A percentile compares a stretch with the other conserved stretches of the same genome.
These are phyloP conservation scores for Sugiyamaella smithiae DNA, from an alignment of 805 yeast genomes.

Conservation along the genomic window DNA sequence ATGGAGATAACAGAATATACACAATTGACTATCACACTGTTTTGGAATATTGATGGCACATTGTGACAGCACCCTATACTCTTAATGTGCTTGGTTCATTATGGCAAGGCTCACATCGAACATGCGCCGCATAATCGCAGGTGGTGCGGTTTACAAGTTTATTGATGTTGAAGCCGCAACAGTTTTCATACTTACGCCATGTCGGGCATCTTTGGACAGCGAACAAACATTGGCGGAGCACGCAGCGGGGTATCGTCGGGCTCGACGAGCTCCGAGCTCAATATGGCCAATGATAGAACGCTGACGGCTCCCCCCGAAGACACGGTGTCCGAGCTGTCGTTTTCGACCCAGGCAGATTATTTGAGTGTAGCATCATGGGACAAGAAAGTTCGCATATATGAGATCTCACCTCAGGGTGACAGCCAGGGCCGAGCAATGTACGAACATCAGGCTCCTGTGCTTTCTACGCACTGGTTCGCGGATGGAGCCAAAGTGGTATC, in stretches of 20 bases:
- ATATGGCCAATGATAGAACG: slow-evolving; percentile 21
- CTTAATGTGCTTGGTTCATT: no score
- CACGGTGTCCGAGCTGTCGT: slow-evolving; percentile 76
- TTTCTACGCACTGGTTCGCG: slow-evolving; percentile 73
- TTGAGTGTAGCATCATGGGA: slow-evolving; percentile 92
- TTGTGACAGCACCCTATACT: no score
- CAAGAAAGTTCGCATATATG: slow-evolving; percentile 89
- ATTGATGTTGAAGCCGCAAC: slow-evolving; percentile 6
- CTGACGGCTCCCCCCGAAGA: slow-evolving; percentile 87
- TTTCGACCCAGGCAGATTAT: slow-evolving; percentile 82
- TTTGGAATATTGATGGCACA: no score
- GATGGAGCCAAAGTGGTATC: slow-evolving; percentile 87
- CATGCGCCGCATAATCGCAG: no score
- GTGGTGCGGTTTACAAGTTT: no score
- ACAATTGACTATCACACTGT: no score
- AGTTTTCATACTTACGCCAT: background rate
- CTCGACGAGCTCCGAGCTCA: slow-evolving; percentile 14
- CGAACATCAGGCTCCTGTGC: slow-evolving; percentile 87
- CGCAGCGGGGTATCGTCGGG: background rate
- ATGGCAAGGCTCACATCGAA: no score
- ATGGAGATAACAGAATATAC: no score
- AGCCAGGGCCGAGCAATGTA: slow-evolving; percentile 85
- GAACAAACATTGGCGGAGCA: background rate
- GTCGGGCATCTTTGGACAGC: slow-evolving; percentile 9
- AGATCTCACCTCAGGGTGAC: slow-evolving; percentile 68